phyloP scores from a whole-genome alignment of 129 eudicot species.

The Mikania micrantha region DNA sequence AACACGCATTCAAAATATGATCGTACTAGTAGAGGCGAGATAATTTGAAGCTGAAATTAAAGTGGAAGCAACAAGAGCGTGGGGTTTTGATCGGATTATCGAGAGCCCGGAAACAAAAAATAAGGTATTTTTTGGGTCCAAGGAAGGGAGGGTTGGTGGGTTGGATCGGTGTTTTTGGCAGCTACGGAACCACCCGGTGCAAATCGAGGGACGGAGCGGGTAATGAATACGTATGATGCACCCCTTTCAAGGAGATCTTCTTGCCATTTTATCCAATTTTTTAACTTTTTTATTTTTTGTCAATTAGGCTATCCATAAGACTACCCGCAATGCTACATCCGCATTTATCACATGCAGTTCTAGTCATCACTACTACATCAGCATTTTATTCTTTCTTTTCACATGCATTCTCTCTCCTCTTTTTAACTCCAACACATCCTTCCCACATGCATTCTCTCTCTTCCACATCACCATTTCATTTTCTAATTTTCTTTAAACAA shows the following conservation, averaged over 20 bases:
- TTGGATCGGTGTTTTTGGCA: constrained; percentile 39
- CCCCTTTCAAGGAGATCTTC: constrained; percentile 11
- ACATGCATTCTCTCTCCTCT: too few relatives aligned
- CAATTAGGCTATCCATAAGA: too few relatives aligned
- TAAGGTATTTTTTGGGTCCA: neutral
- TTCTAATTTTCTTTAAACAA: too few relatives aligned
- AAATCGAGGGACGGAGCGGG: neutral
- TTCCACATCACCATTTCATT: too few relatives aligned
- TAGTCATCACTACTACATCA: too few relatives aligned
- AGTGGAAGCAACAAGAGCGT: constrained; percentile 26
- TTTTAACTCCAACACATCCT: too few relatives aligned
- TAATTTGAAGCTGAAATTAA: neutral
- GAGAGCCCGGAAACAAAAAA: neutral
- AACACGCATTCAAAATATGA: constrained; percentile 1
- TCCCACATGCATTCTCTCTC: too few relatives aligned
- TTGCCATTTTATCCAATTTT: constrained; percentile 12
- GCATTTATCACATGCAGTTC: too few relatives aligned
- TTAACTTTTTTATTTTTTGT: too few relatives aligned
- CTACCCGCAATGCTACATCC: too few relatives aligned
- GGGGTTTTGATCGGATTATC: constrained; percentile 15
- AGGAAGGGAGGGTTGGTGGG: too few relatives aligned
- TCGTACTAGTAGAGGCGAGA: neutral
- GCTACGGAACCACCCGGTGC: constrained; percentile 19
- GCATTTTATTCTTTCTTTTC: too few relatives aligned
- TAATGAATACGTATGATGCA: neutral